Evolutionary conservation across 345 rosid species (phyloP).

Genomic region (Citrus sinensis): DNA sequence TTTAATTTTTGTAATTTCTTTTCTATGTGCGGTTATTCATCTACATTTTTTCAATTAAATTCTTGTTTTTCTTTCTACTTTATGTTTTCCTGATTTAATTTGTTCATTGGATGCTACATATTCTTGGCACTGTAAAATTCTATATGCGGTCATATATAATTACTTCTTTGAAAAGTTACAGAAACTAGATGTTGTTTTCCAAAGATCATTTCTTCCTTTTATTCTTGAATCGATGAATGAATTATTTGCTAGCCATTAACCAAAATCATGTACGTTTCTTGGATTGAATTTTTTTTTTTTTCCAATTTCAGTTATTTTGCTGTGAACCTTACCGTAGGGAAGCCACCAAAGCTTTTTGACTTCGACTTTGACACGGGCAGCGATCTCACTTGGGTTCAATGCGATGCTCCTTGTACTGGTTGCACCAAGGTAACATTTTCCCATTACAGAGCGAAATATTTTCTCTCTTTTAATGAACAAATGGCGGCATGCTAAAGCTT

Average conservation of each 20-base stretch:
- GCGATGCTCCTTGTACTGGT: background rate
- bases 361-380: background rate
- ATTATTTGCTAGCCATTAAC: background rate
- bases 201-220: background rate
- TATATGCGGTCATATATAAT: background rate
- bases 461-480: background rate
- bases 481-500: background rate
- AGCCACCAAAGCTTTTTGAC: background rate
- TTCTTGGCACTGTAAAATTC: background rate
- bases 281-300: background rate
- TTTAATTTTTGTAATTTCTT: background rate
- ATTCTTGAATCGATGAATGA: background rate
- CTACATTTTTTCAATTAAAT: no score
- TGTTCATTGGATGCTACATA: background rate
- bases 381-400: slow-evolving; percentile 5
- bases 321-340: background rate
- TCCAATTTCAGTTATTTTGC: background rate
- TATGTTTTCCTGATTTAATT: no score
- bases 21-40: background rate
- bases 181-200: background rate
- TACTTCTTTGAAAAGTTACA: no score
- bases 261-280: background rate
- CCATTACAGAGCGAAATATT: background rate
- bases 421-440: background rate
- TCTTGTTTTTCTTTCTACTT: no score